Conservation (phyloP, 441 rosid species). For the Syzygium malaccense region DNA sequence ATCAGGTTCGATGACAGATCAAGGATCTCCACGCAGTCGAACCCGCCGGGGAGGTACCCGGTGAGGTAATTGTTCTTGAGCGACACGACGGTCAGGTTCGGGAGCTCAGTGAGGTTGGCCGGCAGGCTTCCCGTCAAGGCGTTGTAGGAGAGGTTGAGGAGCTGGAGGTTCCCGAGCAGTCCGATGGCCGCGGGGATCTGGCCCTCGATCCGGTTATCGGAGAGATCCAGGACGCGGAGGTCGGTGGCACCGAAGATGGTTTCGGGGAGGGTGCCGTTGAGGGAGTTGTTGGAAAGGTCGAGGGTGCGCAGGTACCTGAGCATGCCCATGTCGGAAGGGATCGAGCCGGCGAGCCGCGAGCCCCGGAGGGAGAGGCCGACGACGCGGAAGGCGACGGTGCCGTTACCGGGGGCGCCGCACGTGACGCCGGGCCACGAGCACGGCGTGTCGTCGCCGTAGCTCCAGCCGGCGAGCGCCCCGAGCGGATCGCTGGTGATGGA, state of each 20-base stretch:
- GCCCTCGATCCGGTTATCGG: conserved; percentile 62
- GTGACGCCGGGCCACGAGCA: conserved; percentile 81
- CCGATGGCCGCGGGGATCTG: conserved; percentile 35
- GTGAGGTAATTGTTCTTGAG: conserved; percentile 52
- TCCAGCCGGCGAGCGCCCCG: conserved; percentile 47
- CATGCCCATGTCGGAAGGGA: conserved; percentile 61
- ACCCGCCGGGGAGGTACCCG: conserved; percentile 47
- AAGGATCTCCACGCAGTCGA: conserved; percentile 36
- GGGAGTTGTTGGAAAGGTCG: conserved; percentile 70
- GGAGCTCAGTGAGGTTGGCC: conserved; percentile 22
- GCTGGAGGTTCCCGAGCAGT: conserved; percentile 37
- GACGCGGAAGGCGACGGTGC: conserved; percentile 30
- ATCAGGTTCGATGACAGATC: conserved; percentile 73
- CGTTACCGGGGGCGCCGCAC: conserved; percentile 28
- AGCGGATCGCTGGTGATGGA: conserved; percentile 58
- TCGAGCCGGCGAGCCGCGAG: conserved; percentile 57
- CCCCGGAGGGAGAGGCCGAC: conserved; percentile 46
- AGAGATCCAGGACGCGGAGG: conserved; percentile 59
- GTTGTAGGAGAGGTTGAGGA: conserved; percentile 71
- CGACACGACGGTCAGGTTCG: conserved; percentile 45
- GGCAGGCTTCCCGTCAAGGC: conserved; percentile 72
- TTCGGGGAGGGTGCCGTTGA: conserved; percentile 61
- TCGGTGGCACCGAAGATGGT: conserved; percentile 46
- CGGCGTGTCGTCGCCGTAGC: conserved; percentile 43
- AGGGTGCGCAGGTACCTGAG: conserved; percentile 49